phyloP scores from a whole-genome alignment of 345 rosid species.

The Brassica rapa region DNA sequence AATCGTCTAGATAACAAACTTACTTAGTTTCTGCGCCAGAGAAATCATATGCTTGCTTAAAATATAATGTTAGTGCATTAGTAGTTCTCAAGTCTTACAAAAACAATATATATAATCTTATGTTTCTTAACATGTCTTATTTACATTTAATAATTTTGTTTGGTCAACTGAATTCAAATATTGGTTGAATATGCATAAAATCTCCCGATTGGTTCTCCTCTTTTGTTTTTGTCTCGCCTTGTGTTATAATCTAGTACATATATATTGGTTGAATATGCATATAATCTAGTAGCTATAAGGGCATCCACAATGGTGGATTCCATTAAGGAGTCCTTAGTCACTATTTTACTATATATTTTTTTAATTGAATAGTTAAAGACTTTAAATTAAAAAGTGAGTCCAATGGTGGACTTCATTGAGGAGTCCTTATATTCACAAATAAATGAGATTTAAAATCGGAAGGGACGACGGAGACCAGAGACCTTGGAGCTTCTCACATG shows the following conservation, averaged over 20 bases:
- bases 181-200: not conserved
- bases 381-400: too few species aligned
- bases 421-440: too few species aligned
- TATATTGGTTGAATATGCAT: too few species aligned
- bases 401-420: too few species aligned
- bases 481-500: too few species aligned
- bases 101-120: not conserved
- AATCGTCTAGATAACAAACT: not conserved
- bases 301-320: too few species aligned
- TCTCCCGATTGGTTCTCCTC: conserved; percentile 10
- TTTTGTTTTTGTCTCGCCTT: conserved; percentile 32
- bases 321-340: too few species aligned
- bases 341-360: too few species aligned
- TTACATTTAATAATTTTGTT: not conserved
- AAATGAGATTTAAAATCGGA: too few species aligned
- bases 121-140: not conserved
- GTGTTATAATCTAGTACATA: not conserved
- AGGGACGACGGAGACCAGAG: too few species aligned
- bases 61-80: not conserved
- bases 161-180: not conserved
- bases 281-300: not conserved
- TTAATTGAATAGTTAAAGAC: too few species aligned
- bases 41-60: not conserved
- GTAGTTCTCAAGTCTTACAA: not conserved
- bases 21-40: not conserved